phyloP scores from a whole-genome alignment of 257 asterid genomes.

The Misopates orontium region DNA sequence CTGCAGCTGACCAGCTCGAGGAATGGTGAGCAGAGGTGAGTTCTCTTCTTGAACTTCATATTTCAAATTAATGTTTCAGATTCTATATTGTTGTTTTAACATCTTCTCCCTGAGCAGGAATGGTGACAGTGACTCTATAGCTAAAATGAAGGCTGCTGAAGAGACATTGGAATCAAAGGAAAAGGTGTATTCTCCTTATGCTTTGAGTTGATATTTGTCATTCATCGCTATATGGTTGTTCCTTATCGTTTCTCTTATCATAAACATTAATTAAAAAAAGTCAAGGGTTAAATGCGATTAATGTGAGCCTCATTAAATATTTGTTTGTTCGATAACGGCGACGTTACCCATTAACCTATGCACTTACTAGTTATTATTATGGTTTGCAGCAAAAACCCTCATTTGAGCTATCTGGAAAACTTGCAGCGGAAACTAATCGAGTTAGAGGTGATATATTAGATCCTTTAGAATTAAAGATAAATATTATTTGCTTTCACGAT shows the following conservation, averaged over 20 bases:
- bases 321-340: constrained; percentile 2
- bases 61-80: constrained; percentile 9
- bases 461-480: constrained; percentile 12
- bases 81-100: too few relatives aligned
- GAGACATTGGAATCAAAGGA: constrained; percentile 77
- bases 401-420: constrained; percentile 98
- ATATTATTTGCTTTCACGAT: constrained; percentile 8
- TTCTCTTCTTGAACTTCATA: constrained; percentile 19
- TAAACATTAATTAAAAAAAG: not conserved
- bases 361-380: constrained; percentile 24
- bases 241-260: constrained; percentile 14
- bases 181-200: constrained; percentile 41
- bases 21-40: constrained; percentile 63
- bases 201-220: constrained; percentile 18
- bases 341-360: not conserved
- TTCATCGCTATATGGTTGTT: constrained; percentile 11
- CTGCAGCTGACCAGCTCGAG: constrained; percentile 63
- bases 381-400: constrained; percentile 88
- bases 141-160: constrained; percentile 85
- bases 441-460: constrained; percentile 57
- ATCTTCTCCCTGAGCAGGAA: constrained; percentile 50
- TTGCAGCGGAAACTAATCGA: constrained; percentile 96
- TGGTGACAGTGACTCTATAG: constrained; percentile 62
- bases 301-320: constrained; percentile 20
- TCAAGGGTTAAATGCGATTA: not conserved